Conservation (phyloP, 2,329 filamentous ascomycete species). For the Xylaria sp. region DNA sequence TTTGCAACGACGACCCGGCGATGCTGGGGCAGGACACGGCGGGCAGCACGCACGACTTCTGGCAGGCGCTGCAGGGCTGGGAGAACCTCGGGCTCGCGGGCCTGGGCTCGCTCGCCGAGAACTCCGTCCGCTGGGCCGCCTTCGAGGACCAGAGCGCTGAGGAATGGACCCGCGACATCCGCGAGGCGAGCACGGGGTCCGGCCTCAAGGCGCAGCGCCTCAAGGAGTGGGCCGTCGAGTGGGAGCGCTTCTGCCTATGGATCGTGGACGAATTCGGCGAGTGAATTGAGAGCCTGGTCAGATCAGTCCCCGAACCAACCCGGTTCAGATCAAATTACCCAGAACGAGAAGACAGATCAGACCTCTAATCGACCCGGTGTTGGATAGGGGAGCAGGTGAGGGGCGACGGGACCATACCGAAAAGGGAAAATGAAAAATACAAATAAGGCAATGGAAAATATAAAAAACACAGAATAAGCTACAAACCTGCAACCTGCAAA, state of each 20-base stretch:
- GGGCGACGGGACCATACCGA: too few relatives aligned
- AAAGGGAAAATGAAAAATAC: neutral
- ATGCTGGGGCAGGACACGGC: constrained; percentile 85
- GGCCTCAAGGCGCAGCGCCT: constrained; percentile 78
- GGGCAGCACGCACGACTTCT: constrained; percentile 92
- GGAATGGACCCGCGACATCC: constrained; percentile 79
- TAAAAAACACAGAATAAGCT: neutral
- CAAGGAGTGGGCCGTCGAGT: constrained; percentile 81
- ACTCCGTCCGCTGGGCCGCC: constrained; percentile 88
- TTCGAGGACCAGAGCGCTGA: constrained; percentile 81
- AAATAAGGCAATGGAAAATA: constrained; percentile 1
- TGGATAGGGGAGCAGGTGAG: too few relatives aligned
- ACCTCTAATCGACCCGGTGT: neutral
- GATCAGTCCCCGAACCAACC: neutral
- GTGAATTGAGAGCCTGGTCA: neutral
- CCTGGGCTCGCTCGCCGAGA: constrained; percentile 87
- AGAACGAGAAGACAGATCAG: neutral
- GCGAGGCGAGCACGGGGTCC: constrained; percentile 76
- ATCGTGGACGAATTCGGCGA: constrained; percentile 79
- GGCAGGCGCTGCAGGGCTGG: constrained; percentile 91
- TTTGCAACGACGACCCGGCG: constrained; percentile 92
- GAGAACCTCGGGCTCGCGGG: constrained; percentile 91
- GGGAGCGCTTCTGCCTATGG: constrained; percentile 93
- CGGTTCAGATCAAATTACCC: neutral
- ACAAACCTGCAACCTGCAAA: neutral